Base-by-base conservation (phyloP, 805 yeast genomes). In the Candida wancherniae region DNA sequence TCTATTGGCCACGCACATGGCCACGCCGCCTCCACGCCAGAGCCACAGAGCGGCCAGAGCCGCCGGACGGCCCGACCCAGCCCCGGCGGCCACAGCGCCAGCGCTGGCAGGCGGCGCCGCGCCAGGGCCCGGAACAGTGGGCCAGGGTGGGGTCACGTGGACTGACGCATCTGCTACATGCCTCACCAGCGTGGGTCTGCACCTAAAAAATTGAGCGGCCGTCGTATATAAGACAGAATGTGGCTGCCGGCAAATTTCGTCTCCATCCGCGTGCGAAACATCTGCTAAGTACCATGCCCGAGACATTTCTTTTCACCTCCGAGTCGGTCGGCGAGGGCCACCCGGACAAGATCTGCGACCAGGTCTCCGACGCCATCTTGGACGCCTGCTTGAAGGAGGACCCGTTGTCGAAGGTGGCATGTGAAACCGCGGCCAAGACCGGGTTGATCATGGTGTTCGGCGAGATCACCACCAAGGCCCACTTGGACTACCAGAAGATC, bases 361-460 rank as follows among this genome's bases (percentile, higher is more conserved):
- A 92, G 75, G 96, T 92, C 50, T 83, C 94, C 36, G 98, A 92
- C 61, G 98, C 98, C 55, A 85, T 92, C 57, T 76, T 92, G 52
- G 98, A 92, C 58, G 98, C 98, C 50, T 90, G 97, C 75, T 73
- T 92, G 53, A 78, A 84, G 35, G 94, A 71, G 50, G 98, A 92
- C 67, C 98, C 98, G 42, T 75, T 85, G 53, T 92, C 98, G 50
- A 92, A 92, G 75, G 98, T 92, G 61, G 98, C 96, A 29, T 92
- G 98, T 75, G 98, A 92, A 71, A 85, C 98, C 40, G 97, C 98
- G 47, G 82, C 97, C 55, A 92, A 92, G 75, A 92, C 98, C 47
- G 98, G 98, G 73, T 80, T 92, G 95, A 87, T 92, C 59, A 84
- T 92, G 94, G 97, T 92, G 47, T 92, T 92, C 59, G 98, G 98